Conservation (phyloP, 2,329 filamentous ascomycete genomes). For the Beauveria medogensis region DNA sequence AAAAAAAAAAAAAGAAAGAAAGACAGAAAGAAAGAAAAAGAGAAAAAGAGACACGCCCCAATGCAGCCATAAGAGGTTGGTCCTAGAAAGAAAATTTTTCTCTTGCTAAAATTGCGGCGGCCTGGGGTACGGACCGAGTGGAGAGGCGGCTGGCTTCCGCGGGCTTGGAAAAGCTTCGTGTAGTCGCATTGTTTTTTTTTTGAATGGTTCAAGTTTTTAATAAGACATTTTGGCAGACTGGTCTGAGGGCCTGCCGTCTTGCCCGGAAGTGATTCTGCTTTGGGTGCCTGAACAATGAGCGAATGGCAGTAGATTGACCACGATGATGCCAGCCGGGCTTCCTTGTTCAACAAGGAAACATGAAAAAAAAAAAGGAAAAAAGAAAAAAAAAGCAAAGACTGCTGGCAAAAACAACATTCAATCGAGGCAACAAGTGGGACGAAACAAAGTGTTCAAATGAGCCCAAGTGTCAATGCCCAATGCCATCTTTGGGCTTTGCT, state of each 20-base stretch:
- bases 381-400: background rate
- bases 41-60: background rate
- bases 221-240: conserved; percentile 9
- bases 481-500: background rate
- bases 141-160: conserved; percentile 7
- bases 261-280: background rate
- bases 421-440: conserved; percentile 10
- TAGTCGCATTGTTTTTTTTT: background rate
- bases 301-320: background rate
- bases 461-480: background rate
- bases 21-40: background rate
- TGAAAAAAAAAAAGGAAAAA: background rate
- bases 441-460: background rate
- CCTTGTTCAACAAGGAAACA: background rate
- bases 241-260: background rate
- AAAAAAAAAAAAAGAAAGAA: background rate
- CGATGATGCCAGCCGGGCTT: background rate
- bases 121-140: conserved; percentile 4
- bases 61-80: background rate
- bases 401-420: background rate
- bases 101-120: conserved; percentile 20
- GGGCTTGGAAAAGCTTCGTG: background rate
- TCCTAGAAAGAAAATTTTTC: conserved; percentile 8
- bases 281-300: no score
- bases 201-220: background rate